These are phyloP conservation scores for Ramaria rubella DNA, from an alignment of 768 basidiomycete genomes.

Conservation along the genomic window DNA sequence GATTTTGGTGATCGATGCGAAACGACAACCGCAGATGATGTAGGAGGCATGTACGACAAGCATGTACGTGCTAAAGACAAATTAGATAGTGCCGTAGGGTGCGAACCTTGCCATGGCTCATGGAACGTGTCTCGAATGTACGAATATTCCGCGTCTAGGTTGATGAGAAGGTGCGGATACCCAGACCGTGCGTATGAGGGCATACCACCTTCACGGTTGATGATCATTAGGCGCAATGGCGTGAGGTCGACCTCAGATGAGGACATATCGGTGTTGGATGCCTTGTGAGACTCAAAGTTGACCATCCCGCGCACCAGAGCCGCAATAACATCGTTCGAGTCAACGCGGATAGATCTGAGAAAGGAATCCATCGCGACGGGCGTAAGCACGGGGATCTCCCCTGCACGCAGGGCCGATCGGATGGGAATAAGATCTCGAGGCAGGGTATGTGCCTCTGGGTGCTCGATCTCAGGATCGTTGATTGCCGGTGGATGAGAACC, in stretches of 20 bases:
- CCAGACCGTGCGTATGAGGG: conserved; percentile 96
- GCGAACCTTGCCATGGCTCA: conserved; percentile 61
- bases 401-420: conserved; percentile 81
- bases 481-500: conserved; percentile 32
- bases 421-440: conserved; percentile 78
- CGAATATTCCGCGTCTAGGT: conserved; percentile 78
- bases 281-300: conserved; percentile 20
- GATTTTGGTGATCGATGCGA: conserved; percentile 94
- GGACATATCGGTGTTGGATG: conserved; percentile 21
- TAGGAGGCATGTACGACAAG: conserved; percentile 84
- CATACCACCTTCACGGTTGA: conserved; percentile 93
- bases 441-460: conserved; percentile 74
- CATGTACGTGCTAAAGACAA: conserved; percentile 80
- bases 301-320: conserved; percentile 85
- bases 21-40: conserved; percentile 93
- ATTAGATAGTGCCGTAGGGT: conserved; percentile 85
- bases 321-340: conserved; percentile 81
- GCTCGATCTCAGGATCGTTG: conserved; percentile 28
- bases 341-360: conserved; percentile 78
- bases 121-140: conserved; percentile 85
- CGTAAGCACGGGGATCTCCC: conserved; percentile 93
- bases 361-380: conserved; percentile 91
- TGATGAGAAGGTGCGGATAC: conserved; percentile 92
- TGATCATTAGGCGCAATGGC: conserved; percentile 93
- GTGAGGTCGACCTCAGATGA: conserved; percentile 69